Percentiles rank a stretch among this genome's conserved stretches.
phyloP scores from a whole-genome alignment of 2,329 filamentous ascomycete genomes.

The Verticillium alfalfae region DNA sequence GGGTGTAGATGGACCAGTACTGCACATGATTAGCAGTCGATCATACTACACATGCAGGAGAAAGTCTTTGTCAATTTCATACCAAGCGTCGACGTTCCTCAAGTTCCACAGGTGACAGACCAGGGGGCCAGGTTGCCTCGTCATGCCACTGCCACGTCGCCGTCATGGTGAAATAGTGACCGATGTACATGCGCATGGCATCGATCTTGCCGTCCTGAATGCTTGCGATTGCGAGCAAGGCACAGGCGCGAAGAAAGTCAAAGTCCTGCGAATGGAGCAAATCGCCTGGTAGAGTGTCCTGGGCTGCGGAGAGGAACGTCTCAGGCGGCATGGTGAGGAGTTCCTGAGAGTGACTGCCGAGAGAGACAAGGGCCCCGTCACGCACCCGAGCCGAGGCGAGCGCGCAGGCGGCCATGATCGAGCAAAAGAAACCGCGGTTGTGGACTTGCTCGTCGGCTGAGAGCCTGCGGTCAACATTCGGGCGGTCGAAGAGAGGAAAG shows the following conservation, averaged over 20 bases:
- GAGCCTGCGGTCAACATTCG: conserved; percentile 32
- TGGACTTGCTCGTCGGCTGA: conserved; percentile 31
- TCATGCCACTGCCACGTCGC: conserved; percentile 43
- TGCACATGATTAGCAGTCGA: conserved; percentile 8
- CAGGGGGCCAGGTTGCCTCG: conserved; percentile 43
- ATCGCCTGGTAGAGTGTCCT: conserved; percentile 29
- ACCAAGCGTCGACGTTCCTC: conserved; percentile 42
- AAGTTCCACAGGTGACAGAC: conserved; percentile 35
- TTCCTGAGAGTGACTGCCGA: conserved; percentile 11
- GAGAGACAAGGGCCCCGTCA: conserved; percentile 34
- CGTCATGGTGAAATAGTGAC: conserved; percentile 40
- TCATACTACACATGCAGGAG: neutral
- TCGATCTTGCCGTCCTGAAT: conserved; percentile 44
- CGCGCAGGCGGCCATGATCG: conserved; percentile 44
- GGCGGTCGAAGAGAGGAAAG: conserved; percentile 41
- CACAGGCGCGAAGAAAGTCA: conserved; percentile 37
- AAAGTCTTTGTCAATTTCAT: conserved; percentile 7
- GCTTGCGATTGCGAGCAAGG: conserved; percentile 39
- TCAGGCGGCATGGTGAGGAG: conserved; percentile 29
- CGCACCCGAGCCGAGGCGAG: conserved; percentile 38
- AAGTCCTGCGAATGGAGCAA: conserved; percentile 19
- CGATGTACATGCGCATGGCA: conserved; percentile 44
- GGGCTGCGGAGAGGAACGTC: conserved; percentile 35
- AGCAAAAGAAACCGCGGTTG: conserved; percentile 37
- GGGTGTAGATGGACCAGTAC: conserved; percentile 51